Base-by-base conservation (phyloP, 23 red algal species). In the Rhodosorus marinus region DNA sequence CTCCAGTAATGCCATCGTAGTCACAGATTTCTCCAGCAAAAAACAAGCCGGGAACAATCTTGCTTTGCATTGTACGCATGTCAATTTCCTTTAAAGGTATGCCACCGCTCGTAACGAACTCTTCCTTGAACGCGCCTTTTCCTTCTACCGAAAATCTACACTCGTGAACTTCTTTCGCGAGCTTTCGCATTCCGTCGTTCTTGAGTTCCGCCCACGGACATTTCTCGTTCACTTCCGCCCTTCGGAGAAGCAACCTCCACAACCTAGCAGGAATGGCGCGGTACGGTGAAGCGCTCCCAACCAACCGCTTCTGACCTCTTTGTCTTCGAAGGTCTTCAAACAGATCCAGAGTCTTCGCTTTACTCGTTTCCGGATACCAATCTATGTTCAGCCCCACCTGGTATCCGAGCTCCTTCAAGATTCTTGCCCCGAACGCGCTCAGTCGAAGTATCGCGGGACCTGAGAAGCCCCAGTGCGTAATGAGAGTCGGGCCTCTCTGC, bases 31-130 rank as follows among this genome's bases (percentile, higher is more conserved):
- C 88, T 24, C 88, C 88, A 2, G 54, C 88, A 71, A 95, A 83
- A 47, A 62, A 83, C 33, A 95, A 41, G 27, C 70, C 53, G 14
- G 48, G 62, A 34, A 81, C 48, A 5, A 28, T 49, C 27, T 62
- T 63, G 55, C 70, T 83, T 38, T 84, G 78, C 33, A 69, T 69
- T 2, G 67, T 81, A 23, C 55, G 60, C 9, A 84, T 31, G 19
- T 83, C 62, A 29, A 29, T 21, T 19, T 42, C 42, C 8, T 41
- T 29, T 2, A 72, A 58, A 2, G 51, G 57, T n/a, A 95, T 59
- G 28, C 88, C 88, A 11, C 88, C 88, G 26, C 63, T 64, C 9
- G 76, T 95, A 5, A 95, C 88, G 63, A 95, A 95, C 57, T 95
- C 88, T 23, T 95, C 88, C 48, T 95, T 95, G 57, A 79, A 95